Evolutionary conservation across 441 rosid genomes (phyloP).

Genomic region (Adansonia grandidieri): DNA sequence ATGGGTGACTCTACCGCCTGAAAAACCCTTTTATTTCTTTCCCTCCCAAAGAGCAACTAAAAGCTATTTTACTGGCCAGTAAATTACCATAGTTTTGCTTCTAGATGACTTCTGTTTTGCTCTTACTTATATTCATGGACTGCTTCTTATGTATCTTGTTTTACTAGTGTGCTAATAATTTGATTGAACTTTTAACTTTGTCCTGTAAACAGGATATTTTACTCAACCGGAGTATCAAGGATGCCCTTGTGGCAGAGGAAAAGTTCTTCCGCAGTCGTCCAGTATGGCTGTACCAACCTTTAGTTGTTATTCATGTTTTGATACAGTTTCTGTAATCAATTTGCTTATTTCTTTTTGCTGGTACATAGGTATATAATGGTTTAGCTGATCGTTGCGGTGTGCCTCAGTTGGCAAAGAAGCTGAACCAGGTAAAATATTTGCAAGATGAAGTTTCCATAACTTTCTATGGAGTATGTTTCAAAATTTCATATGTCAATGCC

Average conservation of each 20-base stretch:
- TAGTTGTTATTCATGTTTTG: constrained; percentile 16
- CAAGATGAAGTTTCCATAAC: constrained; percentile 17
- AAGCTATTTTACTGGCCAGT: not conserved
- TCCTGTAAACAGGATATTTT: constrained; percentile 62
- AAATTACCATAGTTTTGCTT: constrained; percentile 17
- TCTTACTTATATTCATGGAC: constrained; percentile 4
- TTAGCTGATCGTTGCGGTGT: constrained; percentile 87
- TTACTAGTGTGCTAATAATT: not conserved
- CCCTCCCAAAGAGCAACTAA: not conserved
- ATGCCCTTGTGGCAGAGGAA: constrained; percentile 89
- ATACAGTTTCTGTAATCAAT: constrained; percentile 18
- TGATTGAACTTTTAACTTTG: constrained; percentile 15
- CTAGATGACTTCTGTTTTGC: not conserved
- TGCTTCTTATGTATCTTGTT: constrained; percentile 2
- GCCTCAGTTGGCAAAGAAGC: constrained; percentile 88
- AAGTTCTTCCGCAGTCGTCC: constrained; percentile 93
- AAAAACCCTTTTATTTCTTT: constrained; percentile 12
- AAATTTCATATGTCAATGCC: not conserved
- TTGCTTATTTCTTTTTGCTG: constrained; percentile 3
- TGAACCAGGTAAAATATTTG: constrained; percentile 70
- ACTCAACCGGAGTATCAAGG: constrained; percentile 81
- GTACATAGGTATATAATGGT: constrained; percentile 71
- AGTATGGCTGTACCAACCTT: constrained; percentile 51
- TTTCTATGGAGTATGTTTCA: not conserved
- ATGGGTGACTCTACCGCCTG: not conserved